A percentile compares a stretch with the other conserved stretches of the same genome.
These are phyloP conservation scores for Cladophialophora yegresii DNA, from an alignment of 2,329 filamentous ascomycete species.

Conservation along the genomic window DNA sequence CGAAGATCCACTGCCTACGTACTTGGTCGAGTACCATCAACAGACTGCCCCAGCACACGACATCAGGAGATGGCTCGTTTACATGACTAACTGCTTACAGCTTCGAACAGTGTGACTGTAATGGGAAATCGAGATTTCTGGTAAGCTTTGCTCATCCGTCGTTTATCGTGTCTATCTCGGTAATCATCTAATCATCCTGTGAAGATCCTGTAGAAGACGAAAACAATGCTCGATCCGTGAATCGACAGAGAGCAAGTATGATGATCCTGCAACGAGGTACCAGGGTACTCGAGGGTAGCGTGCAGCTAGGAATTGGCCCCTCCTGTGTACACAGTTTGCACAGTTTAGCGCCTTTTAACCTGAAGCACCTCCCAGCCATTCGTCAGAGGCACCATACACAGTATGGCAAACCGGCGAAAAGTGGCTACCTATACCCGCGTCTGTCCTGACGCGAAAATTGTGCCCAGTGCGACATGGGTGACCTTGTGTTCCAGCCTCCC, in stretches of 20 bases:
- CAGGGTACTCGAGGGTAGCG: background rate
- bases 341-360: background rate
- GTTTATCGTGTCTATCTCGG: background rate
- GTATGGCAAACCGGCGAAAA: background rate
- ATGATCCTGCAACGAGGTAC: background rate
- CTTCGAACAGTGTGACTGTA: background rate
- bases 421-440: conserved; percentile 1
- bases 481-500: background rate
- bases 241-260: background rate
- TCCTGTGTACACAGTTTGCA: background rate
- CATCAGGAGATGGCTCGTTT: conserved; percentile 1
- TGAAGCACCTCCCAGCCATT: background rate
- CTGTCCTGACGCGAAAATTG: background rate
- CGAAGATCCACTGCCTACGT: too few relatives aligned
- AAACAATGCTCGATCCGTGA: background rate
- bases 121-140: background rate
- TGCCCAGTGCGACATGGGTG: background rate
- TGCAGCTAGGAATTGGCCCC: background rate
- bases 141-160: background rate
- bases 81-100: background rate
- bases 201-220: background rate
- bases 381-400: background rate
- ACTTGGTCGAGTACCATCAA: background rate
- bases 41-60: background rate
- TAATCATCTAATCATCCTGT: background rate